phyloP scores from a whole-genome alignment of 1,284 basidiomycete genomes.

The Ceratobasidium sp. region DNA sequence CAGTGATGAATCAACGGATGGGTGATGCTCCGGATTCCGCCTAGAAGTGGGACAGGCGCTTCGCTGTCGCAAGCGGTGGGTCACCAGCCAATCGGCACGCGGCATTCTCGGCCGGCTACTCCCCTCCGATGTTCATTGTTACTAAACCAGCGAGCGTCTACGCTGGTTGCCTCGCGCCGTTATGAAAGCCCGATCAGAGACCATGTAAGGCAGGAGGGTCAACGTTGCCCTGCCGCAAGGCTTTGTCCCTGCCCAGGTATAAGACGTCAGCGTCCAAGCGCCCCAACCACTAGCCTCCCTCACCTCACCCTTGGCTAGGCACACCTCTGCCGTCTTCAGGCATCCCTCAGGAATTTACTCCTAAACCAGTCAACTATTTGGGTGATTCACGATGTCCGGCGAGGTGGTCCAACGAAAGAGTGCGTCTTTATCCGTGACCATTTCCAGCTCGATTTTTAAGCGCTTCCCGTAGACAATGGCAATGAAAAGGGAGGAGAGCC shows the following conservation, averaged over 20 bases:
- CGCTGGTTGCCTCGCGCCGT: neutral
- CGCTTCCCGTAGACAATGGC: too few species aligned
- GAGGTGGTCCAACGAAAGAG: neutral
- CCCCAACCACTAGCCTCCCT: neutral
- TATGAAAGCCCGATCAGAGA: neutral
- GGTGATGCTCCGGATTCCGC: neutral
- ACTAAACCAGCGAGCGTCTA: neutral
- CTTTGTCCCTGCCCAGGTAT: neutral
- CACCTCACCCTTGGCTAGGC: neutral
- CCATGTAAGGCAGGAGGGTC: neutral
- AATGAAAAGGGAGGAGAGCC: neutral
- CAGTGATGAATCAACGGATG: neutral
- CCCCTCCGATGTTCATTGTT: neutral
- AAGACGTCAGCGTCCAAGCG: neutral
- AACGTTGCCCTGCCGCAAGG: neutral
- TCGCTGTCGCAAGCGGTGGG: neutral
- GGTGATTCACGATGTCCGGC: neutral
- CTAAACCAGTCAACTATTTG: neutral
- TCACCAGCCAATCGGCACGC: conserved; percentile 6
- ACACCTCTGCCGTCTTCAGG: neutral
- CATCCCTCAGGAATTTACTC: too few species aligned
- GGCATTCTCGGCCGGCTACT: neutral
- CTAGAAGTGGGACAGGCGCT: neutral
- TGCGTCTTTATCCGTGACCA: neutral
- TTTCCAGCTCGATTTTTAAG: too few species aligned